Evolutionary conservation across 345 rosid genomes (phyloP), one percentile per base, ranked within the genome.

Genomic region (Ceriops tagal): DNA sequence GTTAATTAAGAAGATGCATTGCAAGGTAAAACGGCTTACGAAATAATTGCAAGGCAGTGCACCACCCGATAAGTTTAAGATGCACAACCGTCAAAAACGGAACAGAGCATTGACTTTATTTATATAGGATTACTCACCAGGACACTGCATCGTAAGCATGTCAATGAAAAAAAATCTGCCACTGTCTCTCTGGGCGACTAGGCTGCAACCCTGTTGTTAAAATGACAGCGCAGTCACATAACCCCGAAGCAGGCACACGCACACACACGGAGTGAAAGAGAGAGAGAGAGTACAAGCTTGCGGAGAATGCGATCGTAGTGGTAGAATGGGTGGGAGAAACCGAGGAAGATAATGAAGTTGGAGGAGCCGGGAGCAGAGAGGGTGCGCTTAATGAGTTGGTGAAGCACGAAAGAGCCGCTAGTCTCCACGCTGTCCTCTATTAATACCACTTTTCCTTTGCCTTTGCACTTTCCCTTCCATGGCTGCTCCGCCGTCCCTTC

Each of bases 341-440:
- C 91, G 61, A 93, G 75, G 76, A 91, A 84, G 79, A 93, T 61
- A 73, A 87, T 73, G 22, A 82, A 65, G 22, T 77, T 78, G 8
- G 87, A 69, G 67, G 90, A 83, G 53, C 71, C 63, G 22, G 89
- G 65, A 43, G 84, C 49, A 43, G 18, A 77, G 59, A 91, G 90
- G 60, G 81, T 34, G 73, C 91, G 96, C 83, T 91, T 93, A 51
- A 89, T 67, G 21, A 93, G 77, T 66, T 91, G 97, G 82, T 91
- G 92, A 74, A 93, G 81, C 51, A 89, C 83, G 75, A 93, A 89
- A 0, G 91, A 77, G 55, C 89, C 98, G 68, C 89, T 84, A 0
- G 96, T 93, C 80, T 91, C 95, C 20, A 89, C 95, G 76, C 86
- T 76, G 76, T 93, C 98, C 64, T 89, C 89, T 53, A 93, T 76